These are phyloP conservation scores for Ophiostoma sp. DNA, from an alignment of 2,329 filamentous ascomycete genomes.

Conservation along the genomic window DNA sequence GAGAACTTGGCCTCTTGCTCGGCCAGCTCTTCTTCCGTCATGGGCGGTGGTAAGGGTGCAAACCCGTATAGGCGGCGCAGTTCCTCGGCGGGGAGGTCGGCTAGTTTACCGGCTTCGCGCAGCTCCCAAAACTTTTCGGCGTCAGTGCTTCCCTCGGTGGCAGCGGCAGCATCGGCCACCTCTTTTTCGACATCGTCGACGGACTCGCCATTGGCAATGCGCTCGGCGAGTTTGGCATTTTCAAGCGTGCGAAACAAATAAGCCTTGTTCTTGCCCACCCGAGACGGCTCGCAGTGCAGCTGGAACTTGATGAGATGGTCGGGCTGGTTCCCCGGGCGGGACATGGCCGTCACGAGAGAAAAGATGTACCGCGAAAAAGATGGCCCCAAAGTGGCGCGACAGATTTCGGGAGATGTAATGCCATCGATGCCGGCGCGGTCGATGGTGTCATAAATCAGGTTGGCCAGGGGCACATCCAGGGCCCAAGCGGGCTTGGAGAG, in stretches of 20 bases:
- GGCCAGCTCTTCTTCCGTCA: not conserved
- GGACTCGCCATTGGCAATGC: constrained; percentile 2
- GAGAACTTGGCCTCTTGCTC: not conserved
- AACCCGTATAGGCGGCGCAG: constrained; percentile 6
- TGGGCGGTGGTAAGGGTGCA: not conserved
- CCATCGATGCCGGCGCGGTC: constrained; percentile 37
- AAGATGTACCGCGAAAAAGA: constrained; percentile 41
- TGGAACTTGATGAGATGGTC: constrained; percentile 43
- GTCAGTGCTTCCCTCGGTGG: not conserved
- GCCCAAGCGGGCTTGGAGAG: constrained; percentile 31
- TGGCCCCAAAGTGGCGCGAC: constrained; percentile 40
- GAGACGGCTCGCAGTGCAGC: constrained; percentile 41
- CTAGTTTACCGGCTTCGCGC: not conserved
- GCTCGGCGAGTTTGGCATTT: constrained; percentile 9
- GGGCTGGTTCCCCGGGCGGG: constrained; percentile 42
- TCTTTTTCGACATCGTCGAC: not conserved
- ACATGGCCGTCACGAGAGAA: constrained; percentile 36
- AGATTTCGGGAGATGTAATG: constrained; percentile 41
- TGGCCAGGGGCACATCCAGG: constrained; percentile 40
- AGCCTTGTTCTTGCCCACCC: constrained; percentile 44
- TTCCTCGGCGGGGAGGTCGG: not conserved
- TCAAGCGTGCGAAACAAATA: constrained; percentile 40
- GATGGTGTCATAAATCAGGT: constrained; percentile 41
- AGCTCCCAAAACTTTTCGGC: not conserved
- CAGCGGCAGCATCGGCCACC: not conserved